These are phyloP conservation scores for Rhipidocladum racemiflorum DNA, from an alignment of 176 grass and related monocot genomes.

Conservation along the genomic window DNA sequence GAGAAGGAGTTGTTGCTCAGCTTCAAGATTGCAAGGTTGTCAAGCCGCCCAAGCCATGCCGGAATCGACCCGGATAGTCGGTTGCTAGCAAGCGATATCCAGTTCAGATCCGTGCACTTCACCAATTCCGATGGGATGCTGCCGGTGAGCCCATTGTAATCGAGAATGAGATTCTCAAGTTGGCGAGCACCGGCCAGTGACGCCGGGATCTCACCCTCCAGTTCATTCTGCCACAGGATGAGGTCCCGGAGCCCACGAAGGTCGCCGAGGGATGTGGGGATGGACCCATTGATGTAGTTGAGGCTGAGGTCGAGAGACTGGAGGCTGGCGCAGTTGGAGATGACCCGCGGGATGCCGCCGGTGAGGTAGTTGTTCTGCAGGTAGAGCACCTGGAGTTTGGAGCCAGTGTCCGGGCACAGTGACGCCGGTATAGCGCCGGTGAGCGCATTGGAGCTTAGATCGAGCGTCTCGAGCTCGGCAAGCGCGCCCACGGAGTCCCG, in stretches of 20 bases:
- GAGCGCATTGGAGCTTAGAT: conserved; percentile 44
- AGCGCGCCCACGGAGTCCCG: conserved; percentile 24
- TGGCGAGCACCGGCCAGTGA: conserved; percentile 22
- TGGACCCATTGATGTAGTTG: conserved; percentile 47
- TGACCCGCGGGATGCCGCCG: conserved; percentile 37
- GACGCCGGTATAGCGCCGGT: conserved; percentile 36
- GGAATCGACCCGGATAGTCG: conserved; percentile 46
- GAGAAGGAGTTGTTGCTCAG: conserved; percentile 58
- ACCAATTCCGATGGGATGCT: conserved; percentile 31
- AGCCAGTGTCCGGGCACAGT: conserved; percentile 26
- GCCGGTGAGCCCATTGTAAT: conserved; percentile 53
- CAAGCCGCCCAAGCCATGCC: conserved; percentile 43
- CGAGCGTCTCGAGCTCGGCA: conserved; percentile 30
- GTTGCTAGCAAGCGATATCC: conserved; percentile 61
- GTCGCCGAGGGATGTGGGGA: conserved; percentile 39
- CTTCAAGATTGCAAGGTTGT: conserved; percentile 50
- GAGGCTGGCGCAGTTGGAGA: conserved; percentile 47
- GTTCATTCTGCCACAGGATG: conserved; percentile 55
- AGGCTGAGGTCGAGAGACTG: conserved; percentile 57
- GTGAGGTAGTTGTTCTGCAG: conserved; percentile 58
- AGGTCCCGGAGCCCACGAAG: conserved; percentile 41
- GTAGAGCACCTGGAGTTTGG: conserved; percentile 44
- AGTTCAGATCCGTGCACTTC: conserved; percentile 41
- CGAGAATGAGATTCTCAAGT: conserved; percentile 55
- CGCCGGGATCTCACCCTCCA: conserved; percentile 50